phyloP scores from a whole-genome alignment of 805 yeast genomes.

The Lipomyces orientalis region DNA sequence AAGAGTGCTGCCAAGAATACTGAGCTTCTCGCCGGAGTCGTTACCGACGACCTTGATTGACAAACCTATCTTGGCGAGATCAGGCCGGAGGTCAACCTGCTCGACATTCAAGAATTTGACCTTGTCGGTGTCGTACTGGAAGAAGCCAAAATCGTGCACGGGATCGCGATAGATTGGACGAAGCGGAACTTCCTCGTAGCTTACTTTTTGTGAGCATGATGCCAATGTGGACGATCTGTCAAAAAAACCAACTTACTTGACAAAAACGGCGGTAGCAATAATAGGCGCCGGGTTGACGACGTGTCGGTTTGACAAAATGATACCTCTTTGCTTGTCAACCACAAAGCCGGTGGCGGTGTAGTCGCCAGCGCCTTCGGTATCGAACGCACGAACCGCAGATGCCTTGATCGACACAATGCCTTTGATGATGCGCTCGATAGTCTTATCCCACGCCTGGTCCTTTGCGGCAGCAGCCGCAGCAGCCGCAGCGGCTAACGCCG shows the following conservation, averaged over 20 bases:
- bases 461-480: slow-evolving; percentile 15
- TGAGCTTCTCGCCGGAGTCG: slow-evolving; percentile 37
- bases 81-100: slow-evolving; percentile 36
- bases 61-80: slow-evolving; percentile 32
- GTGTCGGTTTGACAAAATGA: slow-evolving; percentile 35
- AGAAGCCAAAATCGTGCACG: slow-evolving; percentile 37
- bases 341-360: slow-evolving; percentile 38
- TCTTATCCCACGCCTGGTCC: slow-evolving; percentile 34
- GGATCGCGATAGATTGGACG: slow-evolving; percentile 37
- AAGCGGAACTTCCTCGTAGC: slow-evolving; percentile 37
- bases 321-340: slow-evolving; percentile 35
- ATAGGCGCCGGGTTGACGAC: slow-evolving; percentile 37
- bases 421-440: slow-evolving; percentile 34
- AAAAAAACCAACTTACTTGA: slow-evolving; percentile 28
- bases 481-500: slow-evolving; percentile 4
- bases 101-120: slow-evolving; percentile 34
- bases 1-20: slow-evolving; percentile 35
- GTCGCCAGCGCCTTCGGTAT: slow-evolving; percentile 34
- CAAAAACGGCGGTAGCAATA: slow-evolving; percentile 35
- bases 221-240: neutral
- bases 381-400: slow-evolving; percentile 35
- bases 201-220: neutral
- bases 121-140: slow-evolving; percentile 31
- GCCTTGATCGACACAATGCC: slow-evolving; percentile 37
- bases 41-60: slow-evolving; percentile 37